Percentiles rank a stretch among this genome's conserved stretches.
Evolutionary conservation across 2,329 filamentous ascomycete genomes (phyloP).

Genomic region (Trichoderma pleuroti): DNA sequence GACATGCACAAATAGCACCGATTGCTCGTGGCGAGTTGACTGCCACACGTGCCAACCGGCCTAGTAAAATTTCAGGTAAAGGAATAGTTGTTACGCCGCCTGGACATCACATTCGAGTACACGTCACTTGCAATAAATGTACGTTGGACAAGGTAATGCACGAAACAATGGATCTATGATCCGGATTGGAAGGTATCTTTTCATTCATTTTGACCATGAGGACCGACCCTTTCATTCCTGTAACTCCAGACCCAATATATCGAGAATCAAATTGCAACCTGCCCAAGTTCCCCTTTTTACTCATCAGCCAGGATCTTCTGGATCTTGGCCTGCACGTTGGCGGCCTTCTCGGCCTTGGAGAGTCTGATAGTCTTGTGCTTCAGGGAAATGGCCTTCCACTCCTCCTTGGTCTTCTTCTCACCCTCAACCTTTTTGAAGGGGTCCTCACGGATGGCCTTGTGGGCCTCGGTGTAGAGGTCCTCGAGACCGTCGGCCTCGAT

Average conservation of each 20-base stretch:
- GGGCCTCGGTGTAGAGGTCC: constrained; percentile 92
- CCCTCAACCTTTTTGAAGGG: constrained; percentile 88
- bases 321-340: constrained; percentile 88
- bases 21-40: neutral
- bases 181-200: constrained; percentile 34
- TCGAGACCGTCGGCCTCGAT: constrained; percentile 94
- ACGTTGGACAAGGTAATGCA: neutral
- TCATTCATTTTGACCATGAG: constrained; percentile 37
- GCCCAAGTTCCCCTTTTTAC: constrained; percentile 31
- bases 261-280: constrained; percentile 24
- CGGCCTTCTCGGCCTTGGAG: constrained; percentile 76
- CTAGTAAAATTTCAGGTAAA: neutral
- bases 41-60: neutral
- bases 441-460: constrained; percentile 95
- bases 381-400: constrained; percentile 93
- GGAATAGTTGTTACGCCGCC: neutral
- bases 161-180: constrained; percentile 21
- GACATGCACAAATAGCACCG: neutral
- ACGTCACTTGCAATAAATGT: constrained; percentile 1
- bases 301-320: constrained; percentile 64
- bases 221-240: constrained; percentile 34
- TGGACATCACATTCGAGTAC: neutral
- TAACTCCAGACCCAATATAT: constrained; percentile 39
- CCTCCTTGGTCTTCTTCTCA: constrained; percentile 92
- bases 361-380: constrained; percentile 81